Evolutionary conservation across 345 rosid genomes (phyloP).

Genomic region (Tarenaya hassleriana): DNA sequence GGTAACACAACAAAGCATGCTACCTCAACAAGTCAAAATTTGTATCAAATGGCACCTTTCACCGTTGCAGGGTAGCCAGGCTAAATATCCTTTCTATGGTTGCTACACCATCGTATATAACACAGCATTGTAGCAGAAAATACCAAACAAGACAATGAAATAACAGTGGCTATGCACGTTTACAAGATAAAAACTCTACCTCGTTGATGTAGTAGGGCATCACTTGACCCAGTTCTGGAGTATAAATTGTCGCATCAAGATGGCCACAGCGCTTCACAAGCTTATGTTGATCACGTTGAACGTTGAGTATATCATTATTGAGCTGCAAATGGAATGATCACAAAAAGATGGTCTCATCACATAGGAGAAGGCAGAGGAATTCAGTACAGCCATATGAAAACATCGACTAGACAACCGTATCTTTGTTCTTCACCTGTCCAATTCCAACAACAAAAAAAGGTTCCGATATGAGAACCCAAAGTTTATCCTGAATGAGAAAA

Average conservation of each 20-base stretch:
- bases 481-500: neutral
- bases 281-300: constrained; percentile 86
- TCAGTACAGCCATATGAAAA: neutral
- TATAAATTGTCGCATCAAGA: constrained; percentile 57
- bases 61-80: too few species aligned
- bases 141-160: too few species aligned
- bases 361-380: neutral
- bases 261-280: constrained; percentile 75
- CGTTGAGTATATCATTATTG: constrained; percentile 84
- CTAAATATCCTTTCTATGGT: too few species aligned
- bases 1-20: neutral
- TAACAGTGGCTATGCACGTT: constrained; percentile 3
- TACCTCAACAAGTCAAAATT: neutral
- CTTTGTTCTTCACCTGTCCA: neutral
- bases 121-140: too few species aligned
- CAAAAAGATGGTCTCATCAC: neutral
- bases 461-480: neutral
- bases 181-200: constrained; percentile 3
- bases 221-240: constrained; percentile 35
- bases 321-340: constrained; percentile 48
- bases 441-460: constrained; percentile 1
- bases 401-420: neutral
- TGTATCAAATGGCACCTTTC: constrained; percentile 15
- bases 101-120: too few species aligned
- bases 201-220: constrained; percentile 9